Percentiles rank a stretch among this genome's conserved stretches.
Conservation (phyloP, 2,329 filamentous ascomycete genomes). For the Aspergillus sp. region DNA sequence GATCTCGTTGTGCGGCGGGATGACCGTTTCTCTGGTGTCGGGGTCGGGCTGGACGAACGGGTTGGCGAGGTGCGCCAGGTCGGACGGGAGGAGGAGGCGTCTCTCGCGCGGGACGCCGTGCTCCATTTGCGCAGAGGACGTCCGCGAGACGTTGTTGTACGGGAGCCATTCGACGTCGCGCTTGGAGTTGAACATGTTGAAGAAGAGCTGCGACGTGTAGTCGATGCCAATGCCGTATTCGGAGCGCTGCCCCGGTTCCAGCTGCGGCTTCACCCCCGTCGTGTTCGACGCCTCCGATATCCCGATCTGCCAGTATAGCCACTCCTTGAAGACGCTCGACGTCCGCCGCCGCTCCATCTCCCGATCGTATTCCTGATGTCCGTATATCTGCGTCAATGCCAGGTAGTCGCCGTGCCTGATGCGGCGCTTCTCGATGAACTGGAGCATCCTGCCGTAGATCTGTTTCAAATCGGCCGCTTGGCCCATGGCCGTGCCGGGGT, state of each 20-base stretch:
- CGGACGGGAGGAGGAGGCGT: slow-evolving; percentile 30
- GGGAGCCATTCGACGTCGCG: slow-evolving; percentile 34
- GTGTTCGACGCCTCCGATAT: slow-evolving; percentile 30
- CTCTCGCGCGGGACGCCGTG: slow-evolving; percentile 29
- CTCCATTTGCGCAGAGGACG: slow-evolving; percentile 26
- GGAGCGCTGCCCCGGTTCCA: slow-evolving; percentile 32
- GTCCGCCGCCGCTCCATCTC: slow-evolving; percentile 31
- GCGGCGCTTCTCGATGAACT: slow-evolving; percentile 24
- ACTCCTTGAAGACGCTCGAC: slow-evolving; percentile 26
- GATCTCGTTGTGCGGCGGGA: slow-evolving; percentile 25
- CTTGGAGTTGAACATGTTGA: slow-evolving; percentile 33
- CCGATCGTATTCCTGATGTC: slow-evolving; percentile 44
- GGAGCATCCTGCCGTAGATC: slow-evolving; percentile 38
- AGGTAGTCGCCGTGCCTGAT: slow-evolving; percentile 33
- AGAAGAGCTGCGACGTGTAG: slow-evolving; percentile 43
- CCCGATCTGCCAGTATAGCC: slow-evolving; percentile 28
- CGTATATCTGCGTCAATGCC: slow-evolving; percentile 45
- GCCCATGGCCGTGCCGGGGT: slow-evolving; percentile 43
- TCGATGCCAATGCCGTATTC: slow-evolving; percentile 46
- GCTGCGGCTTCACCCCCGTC: slow-evolving; percentile 23
- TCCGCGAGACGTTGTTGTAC: slow-evolving; percentile 29
- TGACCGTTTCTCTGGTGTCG: slow-evolving; percentile 16
- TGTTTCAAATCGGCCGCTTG: slow-evolving; percentile 39
- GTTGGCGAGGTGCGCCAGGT: slow-evolving; percentile 23
- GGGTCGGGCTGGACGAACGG: slow-evolving; percentile 27